A percentile compares a stretch with the other conserved stretches of the same genome.
phyloP scores from a whole-genome alignment of 306 rosid genomes.

The Datisca glomerata region DNA sequence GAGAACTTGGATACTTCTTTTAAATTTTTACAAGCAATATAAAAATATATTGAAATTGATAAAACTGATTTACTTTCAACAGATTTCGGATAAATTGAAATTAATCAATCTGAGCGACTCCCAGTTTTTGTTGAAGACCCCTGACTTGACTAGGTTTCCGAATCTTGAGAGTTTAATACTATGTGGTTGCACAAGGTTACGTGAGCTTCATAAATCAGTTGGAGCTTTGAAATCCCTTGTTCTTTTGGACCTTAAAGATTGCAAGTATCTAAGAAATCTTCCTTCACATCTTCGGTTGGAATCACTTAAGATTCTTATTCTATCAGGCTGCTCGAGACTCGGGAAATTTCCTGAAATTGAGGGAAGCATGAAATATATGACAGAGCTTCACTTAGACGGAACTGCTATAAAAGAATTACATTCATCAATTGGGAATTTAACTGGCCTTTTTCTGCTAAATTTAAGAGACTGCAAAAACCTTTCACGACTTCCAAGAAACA shows the following conservation, averaged over 20 bases:
- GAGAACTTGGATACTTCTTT: neutral
- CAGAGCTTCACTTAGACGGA: slow-evolving; percentile 1
- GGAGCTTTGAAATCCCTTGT: neutral
- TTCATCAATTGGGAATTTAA: neutral
- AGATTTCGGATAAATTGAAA: neutral
- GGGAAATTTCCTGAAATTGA: slow-evolving; percentile 12
- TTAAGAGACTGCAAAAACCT: neutral
- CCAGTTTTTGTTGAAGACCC: slow-evolving; percentile 3
- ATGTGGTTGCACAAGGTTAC: slow-evolving; percentile 7
- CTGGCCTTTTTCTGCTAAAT: neutral
- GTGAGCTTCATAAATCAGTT: slow-evolving; percentile 3
- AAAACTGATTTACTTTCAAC: neutral
- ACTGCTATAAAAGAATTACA: neutral
- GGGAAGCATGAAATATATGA: neutral
- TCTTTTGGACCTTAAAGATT: slow-evolving; percentile 3
- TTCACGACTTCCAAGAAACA: neutral
- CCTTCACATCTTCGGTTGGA: neutral
- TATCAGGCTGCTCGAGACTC: slow-evolving; percentile 4
- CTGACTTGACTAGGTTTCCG: slow-evolving; percentile 5
- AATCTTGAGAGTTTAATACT: slow-evolving; percentile 11
- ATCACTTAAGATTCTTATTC: slow-evolving; percentile 1
- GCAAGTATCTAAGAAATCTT: slow-evolving; percentile 1
- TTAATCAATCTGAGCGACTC: slow-evolving; percentile 7
- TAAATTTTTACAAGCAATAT: too few relatives aligned
- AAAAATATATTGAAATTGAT: neutral